Evolutionary conservation across 768 basidiomycete genomes (phyloP).

Genomic region (Leucocoprinus sp.): DNA sequence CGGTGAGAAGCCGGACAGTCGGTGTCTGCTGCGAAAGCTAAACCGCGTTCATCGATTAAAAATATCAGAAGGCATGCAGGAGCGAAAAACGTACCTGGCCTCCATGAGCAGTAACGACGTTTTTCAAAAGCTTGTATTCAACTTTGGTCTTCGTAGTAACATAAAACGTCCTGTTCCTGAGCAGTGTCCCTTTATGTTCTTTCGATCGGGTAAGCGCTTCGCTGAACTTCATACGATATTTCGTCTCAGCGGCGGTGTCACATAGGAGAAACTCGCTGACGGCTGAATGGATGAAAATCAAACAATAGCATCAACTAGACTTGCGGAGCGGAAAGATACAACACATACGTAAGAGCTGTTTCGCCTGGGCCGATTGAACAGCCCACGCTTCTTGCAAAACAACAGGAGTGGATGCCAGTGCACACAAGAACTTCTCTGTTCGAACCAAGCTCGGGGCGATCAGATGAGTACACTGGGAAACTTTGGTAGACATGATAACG

Average conservation of each 20-base stretch:
- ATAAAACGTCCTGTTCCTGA: conserved; percentile 65
- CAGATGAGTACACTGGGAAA: conserved; percentile 73
- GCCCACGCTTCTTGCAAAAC: conserved; percentile 70
- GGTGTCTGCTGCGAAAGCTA: conserved; percentile 42
- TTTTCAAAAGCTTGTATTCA: conserved; percentile 54
- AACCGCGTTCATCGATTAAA: not conserved
- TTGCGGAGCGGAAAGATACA: not conserved
- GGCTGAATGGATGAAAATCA: conserved; percentile 33
- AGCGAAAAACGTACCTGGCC: conserved; percentile 45
- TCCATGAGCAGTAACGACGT: conserved; percentile 61
- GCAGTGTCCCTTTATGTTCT: conserved; percentile 41
- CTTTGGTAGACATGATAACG: conserved; percentile 49
- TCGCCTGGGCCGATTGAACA: conserved; percentile 43
- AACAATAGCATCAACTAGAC: not conserved
- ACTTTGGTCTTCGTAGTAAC: conserved; percentile 59
- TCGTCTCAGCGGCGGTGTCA: conserved; percentile 57
- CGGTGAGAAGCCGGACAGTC: conserved; percentile 45
- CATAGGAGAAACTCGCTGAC: conserved; percentile 50
- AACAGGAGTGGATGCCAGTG: conserved; percentile 52
- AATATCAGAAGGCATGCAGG: conserved; percentile 1
- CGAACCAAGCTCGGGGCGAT: conserved; percentile 61
- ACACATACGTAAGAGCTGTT: conserved; percentile 57
- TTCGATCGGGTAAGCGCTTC: conserved; percentile 56
- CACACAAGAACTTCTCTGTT: conserved; percentile 85
- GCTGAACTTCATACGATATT: conserved; percentile 54